Conservation (phyloP, 1,284 basidiomycete species). For the Cronartium quercuum region DNA sequence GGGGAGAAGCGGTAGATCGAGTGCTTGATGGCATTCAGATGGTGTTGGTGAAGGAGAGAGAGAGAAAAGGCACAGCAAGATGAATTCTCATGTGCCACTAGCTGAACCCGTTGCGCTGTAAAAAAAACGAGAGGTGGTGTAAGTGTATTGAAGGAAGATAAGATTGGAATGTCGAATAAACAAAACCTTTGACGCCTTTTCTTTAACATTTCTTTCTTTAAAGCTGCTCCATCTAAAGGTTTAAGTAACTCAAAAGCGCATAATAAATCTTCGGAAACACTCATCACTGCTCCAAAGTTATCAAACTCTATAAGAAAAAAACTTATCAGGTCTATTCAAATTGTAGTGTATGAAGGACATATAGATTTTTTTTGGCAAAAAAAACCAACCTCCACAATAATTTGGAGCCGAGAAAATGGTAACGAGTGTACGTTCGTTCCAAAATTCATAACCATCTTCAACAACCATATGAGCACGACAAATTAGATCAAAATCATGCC, state of each 20-base stretch:
- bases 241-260: conserved; percentile 98
- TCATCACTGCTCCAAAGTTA: conserved; percentile 76
- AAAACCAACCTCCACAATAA: conserved; percentile 80
- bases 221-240: conserved; percentile 84
- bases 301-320: conserved; percentile 66
- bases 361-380: background rate
- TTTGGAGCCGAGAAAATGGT: conserved; percentile 98
- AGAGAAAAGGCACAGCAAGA: too few species aligned
- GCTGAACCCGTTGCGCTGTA: background rate
- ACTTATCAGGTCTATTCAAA: background rate
- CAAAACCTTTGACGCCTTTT: conserved; percentile 78
- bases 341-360: background rate
- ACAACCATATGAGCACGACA: conserved; percentile 99
- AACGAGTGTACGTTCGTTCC: conserved; percentile 96
- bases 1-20: too few species aligned
- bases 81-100: background rate
- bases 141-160: too few species aligned
- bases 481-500: conserved; percentile 91
- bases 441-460: conserved; percentile 95
- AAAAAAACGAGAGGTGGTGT: background rate
- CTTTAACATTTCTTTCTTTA: conserved; percentile 98
- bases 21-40: too few species aligned
- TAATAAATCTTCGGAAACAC: conserved; percentile 91
- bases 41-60: too few species aligned
- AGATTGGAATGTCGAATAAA: too few species aligned